Base-by-base conservation (phyloP, 768 basidiomycete genomes). In the Rhizopogon salebrosus region DNA sequence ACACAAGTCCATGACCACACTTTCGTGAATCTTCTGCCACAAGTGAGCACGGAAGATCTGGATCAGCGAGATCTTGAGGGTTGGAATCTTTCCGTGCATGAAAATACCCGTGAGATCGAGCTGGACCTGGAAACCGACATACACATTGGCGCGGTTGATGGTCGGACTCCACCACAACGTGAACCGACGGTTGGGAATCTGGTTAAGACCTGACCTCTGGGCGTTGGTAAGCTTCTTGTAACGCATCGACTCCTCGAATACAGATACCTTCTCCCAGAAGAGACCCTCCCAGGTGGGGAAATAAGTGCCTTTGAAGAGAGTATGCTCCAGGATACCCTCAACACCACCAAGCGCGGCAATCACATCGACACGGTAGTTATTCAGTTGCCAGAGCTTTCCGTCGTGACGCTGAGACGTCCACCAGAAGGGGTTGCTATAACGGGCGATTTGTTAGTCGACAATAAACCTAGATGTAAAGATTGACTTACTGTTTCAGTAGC, bases 11-110 rank as follows among this genome's bases (percentile, higher is more conserved):
- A 93, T 92, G 56, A 93, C 90, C 35, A 93, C 91, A 64, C 88
- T 91, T 69, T 92, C 89, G 65, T 92, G 90, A 63, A 92, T 98
- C 76, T 99, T 98, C 75, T 99, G 97, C 97, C 97, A 98, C 75
- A 99, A 82, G 71, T 99, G 97, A 38, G 97, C 97, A 76, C 97
- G 91, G 92, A 99, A 98, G 63, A 99, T 97, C 65, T 98, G 97
- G 61, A 99, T 99, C 75, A 98, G 84, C 72, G 91, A 94, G 74
- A 99, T 99, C 77, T 98, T 98, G 59, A 98, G 74, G 2, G 95
- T 97, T 11, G 94, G 94, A 57, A 98, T 95, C 76, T 99, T 98
- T 62, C 95, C 95, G 71, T 97, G 95, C 88, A 92, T 95, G 79
- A 95, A 95, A 56, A 95, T 93, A 63, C 93, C 94, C 13, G 97